Conservation (phyloP, 305 asterid genomes). For the Rubia tinctorum region DNA sequence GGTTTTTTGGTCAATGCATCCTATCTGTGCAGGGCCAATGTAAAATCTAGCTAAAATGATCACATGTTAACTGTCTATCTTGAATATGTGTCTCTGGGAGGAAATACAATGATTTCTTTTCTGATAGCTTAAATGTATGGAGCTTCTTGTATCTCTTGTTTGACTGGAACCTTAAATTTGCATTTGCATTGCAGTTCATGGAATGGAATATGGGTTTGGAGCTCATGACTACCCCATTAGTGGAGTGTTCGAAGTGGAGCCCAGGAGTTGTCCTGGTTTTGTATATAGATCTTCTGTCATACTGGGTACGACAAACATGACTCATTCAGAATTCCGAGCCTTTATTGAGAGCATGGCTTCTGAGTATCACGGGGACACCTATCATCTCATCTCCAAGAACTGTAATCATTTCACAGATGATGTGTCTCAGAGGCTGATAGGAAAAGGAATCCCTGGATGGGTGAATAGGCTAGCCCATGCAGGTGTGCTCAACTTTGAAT, state of each 20-base stretch:
- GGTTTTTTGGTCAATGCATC: not conserved
- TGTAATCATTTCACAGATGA: conserved; percentile 57
- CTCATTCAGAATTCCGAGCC: conserved; percentile 34
- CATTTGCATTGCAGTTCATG: conserved; percentile 34
- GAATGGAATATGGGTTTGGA: conserved; percentile 55
- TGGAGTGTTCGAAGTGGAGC: conserved; percentile 60
- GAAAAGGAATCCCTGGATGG: conserved; percentile 56
- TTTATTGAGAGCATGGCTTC: conserved; percentile 46
- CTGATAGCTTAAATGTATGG: not conserved
- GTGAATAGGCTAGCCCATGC: conserved; percentile 48
- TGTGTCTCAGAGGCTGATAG: conserved; percentile 35
- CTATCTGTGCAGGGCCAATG: not conserved
- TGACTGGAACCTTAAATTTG: conserved; percentile 5
- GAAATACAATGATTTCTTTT: not conserved
- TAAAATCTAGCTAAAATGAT: not conserved
- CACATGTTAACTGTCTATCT: not conserved
- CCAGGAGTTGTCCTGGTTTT: conserved; percentile 54
- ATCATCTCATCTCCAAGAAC: conserved; percentile 51
- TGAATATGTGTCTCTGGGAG: not conserved
- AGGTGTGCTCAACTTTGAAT: conserved; percentile 22
- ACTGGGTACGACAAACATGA: conserved; percentile 35
- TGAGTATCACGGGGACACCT: conserved; percentile 52
- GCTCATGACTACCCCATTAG: conserved; percentile 58
- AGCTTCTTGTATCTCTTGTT: conserved; percentile 6
- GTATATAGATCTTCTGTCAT: conserved; percentile 43